phyloP scores from a whole-genome alignment of 805 yeast genomes.

The Peterozyma toletana region DNA sequence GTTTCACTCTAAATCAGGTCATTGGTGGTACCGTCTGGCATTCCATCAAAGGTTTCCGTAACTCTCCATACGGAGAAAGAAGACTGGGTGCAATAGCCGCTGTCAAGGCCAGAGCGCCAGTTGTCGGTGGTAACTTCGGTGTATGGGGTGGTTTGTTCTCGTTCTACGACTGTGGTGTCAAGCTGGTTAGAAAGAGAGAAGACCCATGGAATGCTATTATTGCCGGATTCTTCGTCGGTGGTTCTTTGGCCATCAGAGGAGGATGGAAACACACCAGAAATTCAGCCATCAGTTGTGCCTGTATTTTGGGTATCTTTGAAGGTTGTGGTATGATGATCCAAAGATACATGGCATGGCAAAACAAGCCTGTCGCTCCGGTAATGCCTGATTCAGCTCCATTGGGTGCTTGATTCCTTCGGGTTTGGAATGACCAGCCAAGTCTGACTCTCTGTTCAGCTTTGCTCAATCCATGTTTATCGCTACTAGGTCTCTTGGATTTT shows the following conservation, averaged over 20 bases:
- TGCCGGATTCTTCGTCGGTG: constrained; percentile 98
- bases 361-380: constrained; percentile 62
- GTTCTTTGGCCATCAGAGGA: constrained; percentile 96
- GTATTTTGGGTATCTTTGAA: constrained; percentile 92
- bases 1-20: constrained; percentile 21
- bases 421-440: too few species aligned
- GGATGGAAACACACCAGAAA: constrained; percentile 97
- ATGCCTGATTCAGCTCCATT: constrained; percentile 36
- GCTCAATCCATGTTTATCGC: too few species aligned
- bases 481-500: too few species aligned
- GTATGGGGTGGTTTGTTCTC: constrained; percentile 99
- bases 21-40: constrained; percentile 99
- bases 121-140: constrained; percentile 98
- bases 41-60: constrained; percentile 97
- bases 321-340: constrained; percentile 97
- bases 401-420: constrained; percentile 19
- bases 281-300: constrained; percentile 96
- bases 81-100: constrained; percentile 84
- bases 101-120: constrained; percentile 94
- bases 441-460: too few species aligned
- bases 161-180: constrained; percentile 90
- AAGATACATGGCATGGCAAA: constrained; percentile 79
- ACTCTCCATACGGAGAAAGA: constrained; percentile 96
- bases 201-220: constrained; percentile 98
- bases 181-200: constrained; percentile 93